Percentiles rank a stretch among this genome's conserved stretches.
These are phyloP conservation scores for Coemansia sp. DNA, from an alignment of 192 early-diverging fungal genomes.

Conservation along the genomic window DNA sequence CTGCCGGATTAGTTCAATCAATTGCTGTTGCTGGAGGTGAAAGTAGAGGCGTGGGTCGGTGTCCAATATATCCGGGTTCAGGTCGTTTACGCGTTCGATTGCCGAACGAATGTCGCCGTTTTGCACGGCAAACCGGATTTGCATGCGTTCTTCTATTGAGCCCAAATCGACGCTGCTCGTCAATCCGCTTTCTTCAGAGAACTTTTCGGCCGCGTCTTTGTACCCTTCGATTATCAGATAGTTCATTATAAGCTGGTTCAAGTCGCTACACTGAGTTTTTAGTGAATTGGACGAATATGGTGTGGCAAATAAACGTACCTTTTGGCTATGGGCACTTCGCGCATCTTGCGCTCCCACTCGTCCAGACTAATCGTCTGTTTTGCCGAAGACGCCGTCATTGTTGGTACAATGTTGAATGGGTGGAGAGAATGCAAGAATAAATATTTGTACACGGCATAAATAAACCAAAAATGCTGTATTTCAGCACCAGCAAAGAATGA, in stretches of 20 bases:
- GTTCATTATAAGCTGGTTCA: constrained; percentile 99
- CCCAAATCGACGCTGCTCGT: constrained; percentile 76
- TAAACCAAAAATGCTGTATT: neutral
- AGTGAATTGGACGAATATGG: neutral
- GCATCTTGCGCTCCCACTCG: constrained; percentile 83
- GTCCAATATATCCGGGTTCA: constrained; percentile 97
- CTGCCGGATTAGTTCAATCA: constrained; percentile 91
- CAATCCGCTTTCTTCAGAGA: constrained; percentile 83
- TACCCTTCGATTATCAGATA: constrained; percentile 98
- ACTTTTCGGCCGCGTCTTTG: constrained; percentile 98
- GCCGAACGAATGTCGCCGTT: constrained; percentile 87
- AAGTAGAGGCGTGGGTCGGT: constrained; percentile 92
- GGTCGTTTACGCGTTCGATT: constrained; percentile 95
- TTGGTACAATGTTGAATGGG: neutral
- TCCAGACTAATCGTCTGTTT: constrained; percentile 66
- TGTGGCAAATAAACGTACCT: constrained; percentile 53
- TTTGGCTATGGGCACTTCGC: constrained; percentile 82
- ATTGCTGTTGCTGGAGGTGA: constrained; percentile 93
- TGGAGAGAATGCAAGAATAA: constrained; percentile 7
- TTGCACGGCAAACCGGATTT: constrained; percentile 89
- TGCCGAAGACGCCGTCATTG: constrained; percentile 43
- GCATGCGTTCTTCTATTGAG: constrained; percentile 93
- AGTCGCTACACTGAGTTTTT: constrained; percentile 59
- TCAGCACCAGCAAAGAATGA: neutral
- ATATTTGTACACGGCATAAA: neutral